Evolutionary conservation across 2,329 filamentous ascomycete species (phyloP).

Genomic region (Amphichorda felina): DNA sequence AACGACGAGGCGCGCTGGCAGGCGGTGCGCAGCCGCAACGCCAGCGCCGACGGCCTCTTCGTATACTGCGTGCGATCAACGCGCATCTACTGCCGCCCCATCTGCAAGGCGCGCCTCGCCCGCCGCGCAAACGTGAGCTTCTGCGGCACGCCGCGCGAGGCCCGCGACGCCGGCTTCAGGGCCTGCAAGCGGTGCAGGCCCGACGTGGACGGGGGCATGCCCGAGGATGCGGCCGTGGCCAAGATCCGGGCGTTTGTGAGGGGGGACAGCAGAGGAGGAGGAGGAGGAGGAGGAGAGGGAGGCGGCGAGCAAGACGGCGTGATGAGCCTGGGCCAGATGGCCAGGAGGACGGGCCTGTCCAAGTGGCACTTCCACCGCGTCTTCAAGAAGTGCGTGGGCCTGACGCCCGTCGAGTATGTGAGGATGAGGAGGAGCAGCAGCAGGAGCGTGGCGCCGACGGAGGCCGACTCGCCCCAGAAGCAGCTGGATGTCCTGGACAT

Average conservation of each 20-base stretch:
- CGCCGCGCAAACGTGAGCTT: conserved; percentile 48
- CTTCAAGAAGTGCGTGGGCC: conserved; percentile 41
- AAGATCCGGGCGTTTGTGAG: conserved; percentile 22
- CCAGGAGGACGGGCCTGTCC: conserved; percentile 36
- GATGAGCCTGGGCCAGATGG: conserved; percentile 32
- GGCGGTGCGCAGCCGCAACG: conserved; percentile 20
- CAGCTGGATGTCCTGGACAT: conserved; percentile 5
- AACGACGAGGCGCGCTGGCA: conserved; percentile 22
- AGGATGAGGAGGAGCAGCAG: conserved; percentile 6
- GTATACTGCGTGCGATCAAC: conserved; percentile 31
- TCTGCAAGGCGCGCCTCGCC: conserved; percentile 47
- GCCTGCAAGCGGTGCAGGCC: conserved; percentile 47
- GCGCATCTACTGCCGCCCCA: conserved; percentile 47
- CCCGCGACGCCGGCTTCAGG: conserved; percentile 35
- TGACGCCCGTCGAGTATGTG: conserved; percentile 28
- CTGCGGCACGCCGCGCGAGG: conserved; percentile 31
- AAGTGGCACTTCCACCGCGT: conserved; percentile 47
- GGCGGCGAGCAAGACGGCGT: conserved; percentile 2
- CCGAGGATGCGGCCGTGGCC: conserved; percentile 27
- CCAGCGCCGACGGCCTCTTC: conserved; percentile 24
- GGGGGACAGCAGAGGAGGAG: conserved; percentile 13
- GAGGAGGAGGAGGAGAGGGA: conserved; percentile 10
- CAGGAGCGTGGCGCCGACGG: neutral
- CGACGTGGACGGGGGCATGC: conserved; percentile 25
- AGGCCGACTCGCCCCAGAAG: neutral